phyloP scores from a whole-genome alignment of 2,329 filamentous ascomycete genomes.

The Chrysosphaeria jannelii region DNA sequence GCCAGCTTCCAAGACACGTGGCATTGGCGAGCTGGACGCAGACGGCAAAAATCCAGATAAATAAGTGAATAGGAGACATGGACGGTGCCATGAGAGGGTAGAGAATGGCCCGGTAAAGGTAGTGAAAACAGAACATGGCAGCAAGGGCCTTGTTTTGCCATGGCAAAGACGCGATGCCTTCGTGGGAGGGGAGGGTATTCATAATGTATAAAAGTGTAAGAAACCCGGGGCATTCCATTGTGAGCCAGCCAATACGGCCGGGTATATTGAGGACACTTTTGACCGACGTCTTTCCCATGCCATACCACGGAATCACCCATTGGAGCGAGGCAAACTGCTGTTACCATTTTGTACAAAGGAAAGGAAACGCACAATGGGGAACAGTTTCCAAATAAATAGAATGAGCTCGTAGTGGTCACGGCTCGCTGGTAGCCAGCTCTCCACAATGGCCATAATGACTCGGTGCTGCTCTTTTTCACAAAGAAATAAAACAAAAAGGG shows the following conservation, averaged over 20 bases:
- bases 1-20: constrained; percentile 46
- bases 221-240: constrained; percentile 64
- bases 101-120: constrained; percentile 64
- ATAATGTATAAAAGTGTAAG: constrained; percentile 55
- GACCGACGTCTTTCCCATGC: constrained; percentile 74
- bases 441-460: constrained; percentile 16
- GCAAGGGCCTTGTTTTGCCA: constrained; percentile 55
- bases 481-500: no score
- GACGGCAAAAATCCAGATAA: constrained; percentile 32
- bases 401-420: constrained; percentile 24
- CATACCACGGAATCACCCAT: constrained; percentile 56
- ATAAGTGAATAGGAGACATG: constrained; percentile 65
- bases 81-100: constrained; percentile 61
- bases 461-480: no score
- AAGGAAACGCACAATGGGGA: constrained; percentile 16
- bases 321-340: constrained; percentile 37
- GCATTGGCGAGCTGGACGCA: constrained; percentile 60
- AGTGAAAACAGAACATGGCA: constrained; percentile 51
- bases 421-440: constrained; percentile 25
- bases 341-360: not conserved
- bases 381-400: constrained; percentile 21
- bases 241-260: constrained; percentile 60
- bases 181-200: constrained; percentile 27
- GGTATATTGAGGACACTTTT: constrained; percentile 54
- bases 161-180: constrained; percentile 28